Evolutionary conservation across 2,329 filamentous ascomycete species (phyloP).

Genomic region (Thermothelomyces thermophilus): DNA sequence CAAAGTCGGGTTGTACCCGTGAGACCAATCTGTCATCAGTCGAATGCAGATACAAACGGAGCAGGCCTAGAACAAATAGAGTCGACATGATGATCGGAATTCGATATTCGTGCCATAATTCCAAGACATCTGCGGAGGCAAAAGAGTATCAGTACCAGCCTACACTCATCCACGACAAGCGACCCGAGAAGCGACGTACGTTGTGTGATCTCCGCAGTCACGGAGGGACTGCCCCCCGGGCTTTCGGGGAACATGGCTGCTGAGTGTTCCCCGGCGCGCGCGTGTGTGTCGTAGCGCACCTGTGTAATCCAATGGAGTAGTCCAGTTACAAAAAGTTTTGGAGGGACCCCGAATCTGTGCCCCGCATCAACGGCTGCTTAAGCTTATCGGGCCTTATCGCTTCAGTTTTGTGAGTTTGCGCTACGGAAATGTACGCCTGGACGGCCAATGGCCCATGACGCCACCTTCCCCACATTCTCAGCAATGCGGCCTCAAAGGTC

Average conservation of each 20-base stretch:
- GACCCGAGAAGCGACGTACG: constrained; percentile 3
- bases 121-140: constrained; percentile 19
- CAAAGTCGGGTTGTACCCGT: constrained; percentile 33
- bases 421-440: no score
- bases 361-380: constrained; percentile 12
- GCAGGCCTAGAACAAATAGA: constrained; percentile 33
- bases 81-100: constrained; percentile 38
- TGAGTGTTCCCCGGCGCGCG: neutral
- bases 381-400: constrained; percentile 3
- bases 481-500: no score
- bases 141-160: constrained; percentile 2
- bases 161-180: neutral
- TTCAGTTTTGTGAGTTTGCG: no score
- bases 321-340: constrained; percentile 10
- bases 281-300: constrained; percentile 1
- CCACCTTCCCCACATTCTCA: no score
- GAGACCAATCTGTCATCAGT: constrained; percentile 32
- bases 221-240: constrained; percentile 12
- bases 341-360: constrained; percentile 4
- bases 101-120: constrained; percentile 41
- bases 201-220: constrained; percentile 6
- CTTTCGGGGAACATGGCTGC: constrained; percentile 15
- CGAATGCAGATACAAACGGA: constrained; percentile 39
- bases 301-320: neutral
- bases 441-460: no score